Percentiles rank a stretch among this genome's conserved stretches.
Evolutionary conservation across 23 red algal genomes (phyloP).

Genomic region (Gracilaria domingensis): DNA sequence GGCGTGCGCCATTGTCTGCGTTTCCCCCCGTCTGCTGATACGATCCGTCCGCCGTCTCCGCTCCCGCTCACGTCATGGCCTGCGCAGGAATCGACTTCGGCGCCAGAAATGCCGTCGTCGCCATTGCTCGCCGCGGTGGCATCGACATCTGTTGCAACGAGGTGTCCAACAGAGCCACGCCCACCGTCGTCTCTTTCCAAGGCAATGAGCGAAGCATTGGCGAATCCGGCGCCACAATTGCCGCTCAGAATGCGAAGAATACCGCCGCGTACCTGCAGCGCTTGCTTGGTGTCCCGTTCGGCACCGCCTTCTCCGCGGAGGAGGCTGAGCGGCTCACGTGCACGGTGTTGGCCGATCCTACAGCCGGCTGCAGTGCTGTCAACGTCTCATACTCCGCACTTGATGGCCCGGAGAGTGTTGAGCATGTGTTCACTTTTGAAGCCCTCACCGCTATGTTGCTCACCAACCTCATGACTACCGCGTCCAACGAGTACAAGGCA

Average conservation of each 20-base stretch:
- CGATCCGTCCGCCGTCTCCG: background rate
- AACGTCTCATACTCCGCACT: constrained; percentile 58
- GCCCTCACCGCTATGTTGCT: constrained; percentile 82
- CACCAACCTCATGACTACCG: constrained; percentile 71
- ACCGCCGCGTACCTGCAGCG: constrained; percentile 85
- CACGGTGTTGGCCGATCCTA: constrained; percentile 32
- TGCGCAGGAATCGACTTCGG: constrained; percentile 98
- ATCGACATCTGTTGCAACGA: constrained; percentile 97
- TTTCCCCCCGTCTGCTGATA: background rate
- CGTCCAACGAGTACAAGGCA: constrained; percentile 76
- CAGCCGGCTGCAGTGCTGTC: constrained; percentile 47
- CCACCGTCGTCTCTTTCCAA: constrained; percentile 87
- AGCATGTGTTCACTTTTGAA: constrained; percentile 67
- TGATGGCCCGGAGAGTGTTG: constrained; percentile 36
- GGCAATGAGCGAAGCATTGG: constrained; percentile 89
- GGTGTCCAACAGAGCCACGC: constrained; percentile 91
- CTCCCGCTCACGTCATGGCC: constrained; percentile 74
- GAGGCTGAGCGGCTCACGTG: constrained; percentile 52
- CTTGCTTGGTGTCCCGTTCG: constrained; percentile 74
- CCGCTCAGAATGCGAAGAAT: constrained; percentile 85
- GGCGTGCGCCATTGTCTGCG: no score
- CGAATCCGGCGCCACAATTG: constrained; percentile 87
- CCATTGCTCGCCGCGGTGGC: constrained; percentile 92
- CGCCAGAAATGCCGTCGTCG: constrained; percentile 91
- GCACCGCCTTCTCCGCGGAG: constrained; percentile 45